These are phyloP conservation scores for Colletotrichum sp. DNA, from an alignment of 2,329 filamentous ascomycete genomes.

Conservation along the genomic window DNA sequence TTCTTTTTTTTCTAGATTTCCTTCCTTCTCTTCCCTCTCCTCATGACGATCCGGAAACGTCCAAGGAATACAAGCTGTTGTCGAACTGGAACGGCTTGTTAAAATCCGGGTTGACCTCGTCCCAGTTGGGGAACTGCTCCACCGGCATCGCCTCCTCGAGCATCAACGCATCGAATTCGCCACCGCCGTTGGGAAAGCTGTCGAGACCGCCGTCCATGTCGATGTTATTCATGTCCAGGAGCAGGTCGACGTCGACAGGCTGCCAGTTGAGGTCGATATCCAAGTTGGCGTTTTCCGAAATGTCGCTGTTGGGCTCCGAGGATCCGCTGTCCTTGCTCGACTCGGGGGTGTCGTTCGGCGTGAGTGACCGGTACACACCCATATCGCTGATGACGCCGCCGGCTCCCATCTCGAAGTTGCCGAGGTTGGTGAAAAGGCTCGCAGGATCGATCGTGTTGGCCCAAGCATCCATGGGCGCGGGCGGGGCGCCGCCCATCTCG, in stretches of 20 bases:
- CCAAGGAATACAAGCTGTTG: constrained; percentile 39
- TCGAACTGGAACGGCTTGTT: constrained; percentile 59
- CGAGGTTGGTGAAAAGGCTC: constrained; percentile 47
- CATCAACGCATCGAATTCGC: constrained; percentile 26
- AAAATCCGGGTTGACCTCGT: constrained; percentile 55
- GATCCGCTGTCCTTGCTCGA: constrained; percentile 64
- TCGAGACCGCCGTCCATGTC: constrained; percentile 31
- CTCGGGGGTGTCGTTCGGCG: constrained; percentile 68
- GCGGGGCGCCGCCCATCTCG: constrained; percentile 28
- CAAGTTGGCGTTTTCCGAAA: constrained; percentile 57
- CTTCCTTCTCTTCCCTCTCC: neutral
- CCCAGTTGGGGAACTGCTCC: constrained; percentile 41
- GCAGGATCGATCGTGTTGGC: constrained; percentile 42
- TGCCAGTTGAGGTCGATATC: constrained; percentile 60
- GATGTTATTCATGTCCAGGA: constrained; percentile 46
- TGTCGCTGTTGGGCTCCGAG: constrained; percentile 67
- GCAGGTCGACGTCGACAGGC: constrained; percentile 49
- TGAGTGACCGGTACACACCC: constrained; percentile 57
- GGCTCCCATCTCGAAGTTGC: constrained; percentile 42
- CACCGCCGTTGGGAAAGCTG: constrained; percentile 3
- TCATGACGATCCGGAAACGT: constrained; percentile 24
- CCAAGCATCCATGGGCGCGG: constrained; percentile 32
- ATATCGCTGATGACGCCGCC: constrained; percentile 57
- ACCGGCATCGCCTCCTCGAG: constrained; percentile 16
- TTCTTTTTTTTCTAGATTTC: neutral